A percentile compares a stretch with the other conserved stretches of the same genome.
These are phyloP conservation scores for Psilocybe azurescens DNA, from an alignment of 768 basidiomycete species.

Conservation along the genomic window DNA sequence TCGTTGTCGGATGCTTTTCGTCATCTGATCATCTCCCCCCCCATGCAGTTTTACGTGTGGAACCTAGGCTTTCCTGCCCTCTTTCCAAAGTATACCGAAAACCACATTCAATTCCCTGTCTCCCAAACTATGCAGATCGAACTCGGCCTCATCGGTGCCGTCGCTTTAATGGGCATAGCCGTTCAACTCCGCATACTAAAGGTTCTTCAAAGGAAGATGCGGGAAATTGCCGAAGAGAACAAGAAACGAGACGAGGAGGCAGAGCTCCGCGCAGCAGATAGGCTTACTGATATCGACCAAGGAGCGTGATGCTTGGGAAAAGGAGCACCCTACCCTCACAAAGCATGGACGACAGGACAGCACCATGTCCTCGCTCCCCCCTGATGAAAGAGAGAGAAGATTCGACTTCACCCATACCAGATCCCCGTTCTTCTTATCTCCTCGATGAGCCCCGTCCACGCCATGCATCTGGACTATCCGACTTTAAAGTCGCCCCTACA, in stretches of 20 bases:
- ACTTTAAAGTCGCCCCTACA: slow-evolving; percentile 68
- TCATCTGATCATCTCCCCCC: slow-evolving; percentile 7
- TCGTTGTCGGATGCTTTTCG: slow-evolving; percentile 12
- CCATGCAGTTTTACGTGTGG: slow-evolving; percentile 87
- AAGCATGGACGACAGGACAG: slow-evolving; percentile 71
- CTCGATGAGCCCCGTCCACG: slow-evolving; percentile 62
- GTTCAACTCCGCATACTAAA: slow-evolving; percentile 89
- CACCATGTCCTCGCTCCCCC: slow-evolving; percentile 64
- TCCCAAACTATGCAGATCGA: slow-evolving; percentile 94
- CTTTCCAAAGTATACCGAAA: slow-evolving; percentile 76
- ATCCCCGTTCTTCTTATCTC: slow-evolving; percentile 3
- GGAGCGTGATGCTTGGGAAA: slow-evolving; percentile 92
- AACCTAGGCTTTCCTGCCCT: slow-evolving; percentile 86
- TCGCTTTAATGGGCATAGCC: slow-evolving; percentile 85
- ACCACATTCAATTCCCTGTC: slow-evolving; percentile 79
- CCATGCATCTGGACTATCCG: slow-evolving; percentile 71
- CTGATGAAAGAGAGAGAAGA: slow-evolving; percentile 69
- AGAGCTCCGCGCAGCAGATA: slow-evolving; percentile 73
- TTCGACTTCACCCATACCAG: slow-evolving; percentile 44
- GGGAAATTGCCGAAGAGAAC: slow-evolving; percentile 80
- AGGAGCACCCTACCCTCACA: slow-evolving; percentile 70
- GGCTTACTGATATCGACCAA: slow-evolving; percentile 63
- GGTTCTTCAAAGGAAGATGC: slow-evolving; percentile 78
- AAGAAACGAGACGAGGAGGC: slow-evolving; percentile 75
- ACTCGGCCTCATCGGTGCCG: slow-evolving; percentile 84